These are phyloP conservation scores for Knoxia roxburghii DNA, from an alignment of 257 asterid species.

Conservation along the genomic window DNA sequence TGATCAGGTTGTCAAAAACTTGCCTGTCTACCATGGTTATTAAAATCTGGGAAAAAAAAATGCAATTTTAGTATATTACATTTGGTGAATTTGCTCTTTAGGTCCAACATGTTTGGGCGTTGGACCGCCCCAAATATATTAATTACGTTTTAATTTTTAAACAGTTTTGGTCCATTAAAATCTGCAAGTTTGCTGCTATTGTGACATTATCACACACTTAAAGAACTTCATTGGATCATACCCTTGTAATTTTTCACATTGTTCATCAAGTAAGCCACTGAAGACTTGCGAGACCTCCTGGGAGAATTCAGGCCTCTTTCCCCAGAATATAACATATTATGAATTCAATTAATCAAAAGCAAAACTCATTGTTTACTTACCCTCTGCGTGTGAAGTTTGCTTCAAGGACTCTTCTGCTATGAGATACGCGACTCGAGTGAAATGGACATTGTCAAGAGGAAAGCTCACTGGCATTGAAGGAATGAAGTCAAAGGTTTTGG, in stretches of 20 bases:
- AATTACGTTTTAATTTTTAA: too few species aligned
- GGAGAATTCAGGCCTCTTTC: slow-evolving; percentile 77
- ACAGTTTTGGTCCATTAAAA: too few species aligned
- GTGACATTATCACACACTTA: background rate
- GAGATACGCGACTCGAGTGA: slow-evolving; percentile 67
- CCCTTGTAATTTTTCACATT: background rate
- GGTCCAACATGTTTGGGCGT: too few species aligned
- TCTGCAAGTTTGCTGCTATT: too few species aligned
- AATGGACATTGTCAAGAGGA: slow-evolving; percentile 72
- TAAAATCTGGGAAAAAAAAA: too few species aligned
- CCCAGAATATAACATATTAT: slow-evolving; percentile 65
- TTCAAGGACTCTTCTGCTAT: slow-evolving; percentile 80
- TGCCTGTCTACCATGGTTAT: too few species aligned
- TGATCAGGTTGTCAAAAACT: too few species aligned
- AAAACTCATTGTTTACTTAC: slow-evolving; percentile 66
- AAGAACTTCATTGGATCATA: background rate
- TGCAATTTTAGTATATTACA: too few species aligned
- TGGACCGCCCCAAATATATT: too few species aligned
- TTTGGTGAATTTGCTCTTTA: too few species aligned
- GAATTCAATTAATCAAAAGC: slow-evolving; percentile 59
- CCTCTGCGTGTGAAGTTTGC: slow-evolving; percentile 71
- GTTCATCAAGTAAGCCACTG: slow-evolving; percentile 58
- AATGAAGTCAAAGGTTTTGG: slow-evolving; percentile 83
- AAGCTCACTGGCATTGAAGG: slow-evolving; percentile 78
- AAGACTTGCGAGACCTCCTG: slow-evolving; percentile 65